Base-by-base conservation (phyloP, 164 flowering plant species). In the Piper betle region DNA sequence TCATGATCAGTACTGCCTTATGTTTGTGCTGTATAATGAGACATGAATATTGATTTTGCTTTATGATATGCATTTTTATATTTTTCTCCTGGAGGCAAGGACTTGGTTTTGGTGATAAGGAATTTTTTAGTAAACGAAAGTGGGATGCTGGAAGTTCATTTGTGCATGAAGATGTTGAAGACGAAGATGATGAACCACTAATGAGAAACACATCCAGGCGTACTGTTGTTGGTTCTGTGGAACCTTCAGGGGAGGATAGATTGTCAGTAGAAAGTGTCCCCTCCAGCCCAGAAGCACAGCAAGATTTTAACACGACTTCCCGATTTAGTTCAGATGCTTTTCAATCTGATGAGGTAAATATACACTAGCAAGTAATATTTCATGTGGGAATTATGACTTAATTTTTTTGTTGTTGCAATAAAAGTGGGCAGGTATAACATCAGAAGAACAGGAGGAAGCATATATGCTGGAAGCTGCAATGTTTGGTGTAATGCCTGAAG, bases 381-480 rank as follows among this genome's bases (percentile, higher is more conserved):
- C 20, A 8, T 55, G 18, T 55, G 3, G 5, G 8, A 55, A 33
- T n/a, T 19, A 16, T 55, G 18, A 13, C 12, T 55, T 20, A 4
- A 55, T 6, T 18, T 55, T 55, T 6, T 33, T 33, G 6, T 18
- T 55, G 1, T 55, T 33, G 37, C 12, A 52, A 55, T 4, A n/a
- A 55, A 18, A 94, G 97, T 94, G 96, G 97, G 97, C 97, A 64
- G 99, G 97, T 65, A 88, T 90, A 58, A 86, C 97, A 56, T 91
- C 97, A 2, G 80, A 70, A 78, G 99, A 94, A 71, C 99, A 84
- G 74, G 99, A 94, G 77, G 99, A 88, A 77, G 99, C 99, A 55
- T 93, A 91, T 55, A 94, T 94, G 99, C 96, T 94, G 43, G 99
- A 93, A 81, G 97, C 99, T 73, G 97, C 99, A 39, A 78, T 93